A percentile compares a stretch with the other conserved stretches of the same genome.
phyloP scores from a whole-genome alignment of 2,329 filamentous ascomycete genomes.

The Scedosporium apiospermum region DNA sequence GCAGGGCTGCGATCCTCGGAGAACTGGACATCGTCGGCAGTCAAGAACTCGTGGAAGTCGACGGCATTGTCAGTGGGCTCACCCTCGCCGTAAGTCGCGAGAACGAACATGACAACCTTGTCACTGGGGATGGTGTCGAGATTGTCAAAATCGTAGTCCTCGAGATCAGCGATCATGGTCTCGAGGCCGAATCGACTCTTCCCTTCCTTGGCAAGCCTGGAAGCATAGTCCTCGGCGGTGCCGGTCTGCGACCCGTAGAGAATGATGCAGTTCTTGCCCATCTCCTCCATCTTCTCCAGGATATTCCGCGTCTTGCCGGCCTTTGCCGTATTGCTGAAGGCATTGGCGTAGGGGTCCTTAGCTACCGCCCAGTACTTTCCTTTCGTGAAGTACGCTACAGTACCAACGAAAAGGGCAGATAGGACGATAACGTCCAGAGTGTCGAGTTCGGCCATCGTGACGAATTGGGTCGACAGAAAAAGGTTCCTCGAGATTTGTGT shows the following conservation, averaged over 20 bases:
- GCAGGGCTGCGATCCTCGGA: slow-evolving; percentile 65
- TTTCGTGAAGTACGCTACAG: slow-evolving; percentile 94
- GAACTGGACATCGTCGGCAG: slow-evolving; percentile 71
- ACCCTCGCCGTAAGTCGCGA: slow-evolving; percentile 96
- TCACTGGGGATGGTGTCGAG: slow-evolving; percentile 81
- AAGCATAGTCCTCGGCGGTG: slow-evolving; percentile 96
- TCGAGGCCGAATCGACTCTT: slow-evolving; percentile 92
- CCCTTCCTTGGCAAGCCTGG: slow-evolving; percentile 90
- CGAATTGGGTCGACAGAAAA: slow-evolving; percentile 6
- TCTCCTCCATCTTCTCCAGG: slow-evolving; percentile 90
- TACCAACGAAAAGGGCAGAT: slow-evolving; percentile 72
- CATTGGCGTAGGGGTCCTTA: slow-evolving; percentile 79
- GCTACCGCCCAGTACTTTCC: slow-evolving; percentile 84
- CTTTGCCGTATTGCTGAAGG: slow-evolving; percentile 63
- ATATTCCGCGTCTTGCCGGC: slow-evolving; percentile 84
- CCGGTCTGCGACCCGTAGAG: slow-evolving; percentile 99
- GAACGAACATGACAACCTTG: slow-evolving; percentile 88
- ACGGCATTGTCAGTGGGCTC: slow-evolving; percentile 98
- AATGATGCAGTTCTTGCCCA: slow-evolving; percentile 91
- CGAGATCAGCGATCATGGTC: slow-evolving; percentile 95
- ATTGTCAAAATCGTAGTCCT: slow-evolving; percentile 96
- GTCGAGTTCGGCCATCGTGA: slow-evolving; percentile 86
- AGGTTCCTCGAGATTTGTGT: neutral
- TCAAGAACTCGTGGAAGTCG: slow-evolving; percentile 96
- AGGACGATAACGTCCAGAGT: slow-evolving; percentile 93